phyloP scores from a whole-genome alignment of 768 basidiomycete genomes.

The Naganishia vaughanmartiniae region DNA sequence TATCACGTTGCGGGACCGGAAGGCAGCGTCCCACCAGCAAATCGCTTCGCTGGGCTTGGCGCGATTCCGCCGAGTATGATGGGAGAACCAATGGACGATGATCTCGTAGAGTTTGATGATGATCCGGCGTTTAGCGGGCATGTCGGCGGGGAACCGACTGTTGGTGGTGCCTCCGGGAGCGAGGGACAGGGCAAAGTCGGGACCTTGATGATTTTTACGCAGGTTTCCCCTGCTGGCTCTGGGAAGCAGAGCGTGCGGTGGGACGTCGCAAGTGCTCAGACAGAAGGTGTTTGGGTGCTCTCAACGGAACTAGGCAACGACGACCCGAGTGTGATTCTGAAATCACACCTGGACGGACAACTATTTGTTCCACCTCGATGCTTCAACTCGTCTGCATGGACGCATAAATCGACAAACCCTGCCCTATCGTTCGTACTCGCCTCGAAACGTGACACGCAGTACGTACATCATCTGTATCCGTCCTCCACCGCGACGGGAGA shows the following conservation, averaged over 20 bases:
- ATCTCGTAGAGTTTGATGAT: slow-evolving; percentile 60
- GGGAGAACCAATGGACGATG: slow-evolving; percentile 59
- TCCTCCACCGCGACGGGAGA: slow-evolving; percentile 26
- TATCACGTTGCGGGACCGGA: slow-evolving; percentile 54
- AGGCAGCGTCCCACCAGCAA: too few relatives aligned
- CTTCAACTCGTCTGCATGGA: slow-evolving; percentile 34
- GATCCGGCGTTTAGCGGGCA: slow-evolving; percentile 23
- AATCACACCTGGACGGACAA: slow-evolving; percentile 50
- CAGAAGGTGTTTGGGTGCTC: slow-evolving; percentile 23
- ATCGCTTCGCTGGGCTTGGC: background rate
- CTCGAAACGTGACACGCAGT: slow-evolving; percentile 83
- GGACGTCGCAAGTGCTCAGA: too few relatives aligned
- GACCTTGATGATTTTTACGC: slow-evolving; percentile 63
- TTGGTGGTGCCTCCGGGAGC: slow-evolving; percentile 21
- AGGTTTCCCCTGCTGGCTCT: slow-evolving; percentile 55
- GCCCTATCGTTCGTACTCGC: slow-evolving; percentile 91
- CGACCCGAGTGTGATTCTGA: slow-evolving; percentile 30
- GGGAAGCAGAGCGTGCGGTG: background rate
- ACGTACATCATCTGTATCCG: slow-evolving; percentile 69
- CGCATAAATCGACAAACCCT: slow-evolving; percentile 75
- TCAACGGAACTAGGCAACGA: slow-evolving; percentile 27
- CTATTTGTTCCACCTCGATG: slow-evolving; percentile 40
- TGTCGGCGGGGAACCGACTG: slow-evolving; percentile 31
- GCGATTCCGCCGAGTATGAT: slow-evolving; percentile 68
- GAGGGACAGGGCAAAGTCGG: slow-evolving; percentile 58